phyloP scores from a whole-genome alignment of 2,329 filamentous ascomycete genomes.

The Claviceps digitariae region DNA sequence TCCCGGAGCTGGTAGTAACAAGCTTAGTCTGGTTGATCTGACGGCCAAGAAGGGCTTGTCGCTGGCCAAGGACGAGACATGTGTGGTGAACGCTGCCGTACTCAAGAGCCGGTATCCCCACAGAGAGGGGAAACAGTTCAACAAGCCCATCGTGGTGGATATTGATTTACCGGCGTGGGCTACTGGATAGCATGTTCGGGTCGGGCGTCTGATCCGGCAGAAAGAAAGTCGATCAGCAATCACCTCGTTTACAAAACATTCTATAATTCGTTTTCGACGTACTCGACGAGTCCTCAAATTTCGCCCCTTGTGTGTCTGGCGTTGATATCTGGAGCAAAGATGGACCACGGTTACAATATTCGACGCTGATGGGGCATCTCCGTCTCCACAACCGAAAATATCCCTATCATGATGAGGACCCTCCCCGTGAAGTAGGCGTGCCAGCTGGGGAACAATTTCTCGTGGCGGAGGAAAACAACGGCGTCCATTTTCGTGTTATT shows the following conservation, averaged over 20 bases:
- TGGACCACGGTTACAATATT: too few relatives aligned
- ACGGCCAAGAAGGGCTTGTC: conserved; percentile 27
- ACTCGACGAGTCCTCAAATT: too few relatives aligned
- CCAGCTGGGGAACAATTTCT: too few relatives aligned
- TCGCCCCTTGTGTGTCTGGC: too few relatives aligned
- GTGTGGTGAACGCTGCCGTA: conserved; percentile 67
- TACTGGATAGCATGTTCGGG: not conserved
- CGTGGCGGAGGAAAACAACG: not conserved
- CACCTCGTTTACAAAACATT: too few relatives aligned
- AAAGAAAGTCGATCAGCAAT: too few relatives aligned
- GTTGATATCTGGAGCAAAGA: too few relatives aligned
- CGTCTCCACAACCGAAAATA: too few relatives aligned
- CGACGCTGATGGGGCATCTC: too few relatives aligned
- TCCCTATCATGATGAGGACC: too few relatives aligned
- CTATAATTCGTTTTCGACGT: too few relatives aligned
- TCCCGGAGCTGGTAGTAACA: conserved; percentile 38
- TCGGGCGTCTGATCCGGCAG: not conserved
- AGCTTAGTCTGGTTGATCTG: conserved; percentile 50
- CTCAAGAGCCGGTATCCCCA: conserved; percentile 56
- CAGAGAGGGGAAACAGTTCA: conserved; percentile 46
- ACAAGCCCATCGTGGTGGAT: conserved; percentile 77
- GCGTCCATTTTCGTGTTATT: not conserved
- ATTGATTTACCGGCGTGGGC: conserved; percentile 49
- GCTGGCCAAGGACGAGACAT: conserved; percentile 42
- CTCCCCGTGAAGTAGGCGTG: too few relatives aligned